Base-by-base conservation (phyloP, 2,329 filamentous ascomycete genomes). In the Harringtonia lauricola region DNA sequence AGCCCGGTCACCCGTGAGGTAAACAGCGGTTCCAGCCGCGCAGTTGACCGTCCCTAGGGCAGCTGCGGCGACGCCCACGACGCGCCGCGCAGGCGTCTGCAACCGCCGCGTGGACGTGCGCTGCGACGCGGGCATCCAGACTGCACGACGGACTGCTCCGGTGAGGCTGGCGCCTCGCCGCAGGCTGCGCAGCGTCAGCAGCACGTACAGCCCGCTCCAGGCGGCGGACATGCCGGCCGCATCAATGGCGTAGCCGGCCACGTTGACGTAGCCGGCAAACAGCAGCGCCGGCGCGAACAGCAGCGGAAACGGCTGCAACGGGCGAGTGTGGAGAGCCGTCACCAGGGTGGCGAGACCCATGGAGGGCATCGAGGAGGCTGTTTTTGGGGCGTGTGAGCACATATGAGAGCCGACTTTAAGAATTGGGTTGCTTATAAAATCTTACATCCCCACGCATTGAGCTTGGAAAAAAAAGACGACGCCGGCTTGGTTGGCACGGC, bases 181-280 rank as follows among this genome's bases (percentile, higher is more conserved):
- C 52, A 66, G 64, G 7, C 54, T 49, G 18, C 70, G 68, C 47
- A 74, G 57, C 2, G 74, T 72, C 40, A 78, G 61, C 31, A 79
- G 59, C 4, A 70, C 67, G 56, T 79, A 79, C 15, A 77, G 63
- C 26, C 74, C 74, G 36, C 70, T 74, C 61, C 71, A 72, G 15
- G 74, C 72, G 42, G 71, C 71, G 0, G 70, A 66, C 45, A 78
- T 60, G 41, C 72, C 75, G 3, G 74, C 75, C 45, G 66, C 67
- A 55, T 75, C 74, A 41, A 71, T 74, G 48, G 67, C 68, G 61
- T 72, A 76, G 46, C 74, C 74, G 18, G 74, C 71, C 8, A 79
- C 66, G 57, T 76, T 76, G 54, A 76, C 67, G 60, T 79, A 79
- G 55, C 67, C 70, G 43, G 68, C 64, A 59, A 78, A 75, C 44